Percentiles rank a stretch among this genome's conserved stretches.
Conservation (phyloP, 179 eudicot species). For the Beta lomatogona region DNA sequence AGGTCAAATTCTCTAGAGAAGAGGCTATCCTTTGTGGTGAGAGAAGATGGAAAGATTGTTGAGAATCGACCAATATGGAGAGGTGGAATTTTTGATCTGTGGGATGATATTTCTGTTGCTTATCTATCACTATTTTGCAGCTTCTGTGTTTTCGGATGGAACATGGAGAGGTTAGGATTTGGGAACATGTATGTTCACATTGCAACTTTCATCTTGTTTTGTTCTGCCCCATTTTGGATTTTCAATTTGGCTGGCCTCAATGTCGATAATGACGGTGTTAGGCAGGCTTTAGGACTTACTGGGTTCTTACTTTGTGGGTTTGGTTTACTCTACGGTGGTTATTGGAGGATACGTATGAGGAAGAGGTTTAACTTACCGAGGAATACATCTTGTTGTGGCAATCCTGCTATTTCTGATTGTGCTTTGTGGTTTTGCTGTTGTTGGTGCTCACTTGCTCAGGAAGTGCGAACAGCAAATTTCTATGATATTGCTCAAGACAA, state of each 20-base stretch:
- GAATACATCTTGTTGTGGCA: constrained; percentile 59
- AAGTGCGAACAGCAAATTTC: constrained; percentile 76
- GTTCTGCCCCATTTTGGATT: constrained; percentile 86
- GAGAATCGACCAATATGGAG: constrained; percentile 56
- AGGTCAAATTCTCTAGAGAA: constrained; percentile 47
- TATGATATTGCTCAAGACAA: constrained; percentile 76
- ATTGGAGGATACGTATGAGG: constrained; percentile 95
- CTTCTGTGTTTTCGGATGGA: constrained; percentile 98
- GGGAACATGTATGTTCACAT: constrained; percentile 96
- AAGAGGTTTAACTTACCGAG: constrained; percentile 77
- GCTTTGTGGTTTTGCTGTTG: constrained; percentile 89
- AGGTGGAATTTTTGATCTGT: constrained; percentile 68
- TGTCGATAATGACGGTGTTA: constrained; percentile 56
- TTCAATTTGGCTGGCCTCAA: constrained; percentile 88
- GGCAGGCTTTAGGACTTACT: constrained; percentile 64
- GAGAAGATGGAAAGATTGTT: constrained; percentile 44
- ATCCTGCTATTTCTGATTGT: constrained; percentile 70
- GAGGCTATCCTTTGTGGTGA: constrained; percentile 65
- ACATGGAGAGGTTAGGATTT: constrained; percentile 92
- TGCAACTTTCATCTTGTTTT: constrained; percentile 81
- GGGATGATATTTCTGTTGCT: constrained; percentile 70
- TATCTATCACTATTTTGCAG: constrained; percentile 65
- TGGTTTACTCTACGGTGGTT: constrained; percentile 91
- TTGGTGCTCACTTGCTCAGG: constrained; percentile 98
- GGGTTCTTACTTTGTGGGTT: constrained; percentile 77